phyloP scores from a whole-genome alignment of 2,329 filamentous ascomycete genomes.

The Penicillium brevicompactum region DNA sequence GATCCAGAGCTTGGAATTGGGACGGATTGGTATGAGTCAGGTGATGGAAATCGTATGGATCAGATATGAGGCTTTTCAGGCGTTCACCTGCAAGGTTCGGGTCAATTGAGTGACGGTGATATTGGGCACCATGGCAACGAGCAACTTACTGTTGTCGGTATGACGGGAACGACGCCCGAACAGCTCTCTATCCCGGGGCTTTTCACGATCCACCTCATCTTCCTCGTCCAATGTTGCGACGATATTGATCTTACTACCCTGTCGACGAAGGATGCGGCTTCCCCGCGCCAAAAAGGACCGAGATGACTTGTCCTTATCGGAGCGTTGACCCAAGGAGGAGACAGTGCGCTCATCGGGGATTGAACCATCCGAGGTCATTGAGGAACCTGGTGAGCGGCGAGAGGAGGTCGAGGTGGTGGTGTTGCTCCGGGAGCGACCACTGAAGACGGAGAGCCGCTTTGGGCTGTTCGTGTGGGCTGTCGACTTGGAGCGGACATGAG shows the following conservation, averaged over 20 bases:
- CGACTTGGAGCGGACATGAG: constrained; percentile 39
- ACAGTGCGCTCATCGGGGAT: constrained; percentile 35
- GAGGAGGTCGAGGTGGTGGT: constrained; percentile 56
- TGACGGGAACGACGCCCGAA: constrained; percentile 39
- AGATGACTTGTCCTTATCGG: constrained; percentile 40
- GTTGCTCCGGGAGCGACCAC: constrained; percentile 44
- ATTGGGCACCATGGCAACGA: background rate
- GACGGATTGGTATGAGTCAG: constrained; percentile 61
- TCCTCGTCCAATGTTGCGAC: constrained; percentile 44
- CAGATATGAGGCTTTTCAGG: constrained; percentile 57
- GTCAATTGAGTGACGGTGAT: background rate
- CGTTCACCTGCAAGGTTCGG: constrained; percentile 36
- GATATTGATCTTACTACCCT: constrained; percentile 50
- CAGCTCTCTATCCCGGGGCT: constrained; percentile 36
- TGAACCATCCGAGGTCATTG: constrained; percentile 42
- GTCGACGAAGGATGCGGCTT: constrained; percentile 50
- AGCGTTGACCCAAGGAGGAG: constrained; percentile 28
- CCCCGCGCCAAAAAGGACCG: constrained; percentile 47
- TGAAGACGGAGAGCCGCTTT: constrained; percentile 44
- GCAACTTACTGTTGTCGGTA: constrained; percentile 39
- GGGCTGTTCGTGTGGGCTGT: constrained; percentile 40
- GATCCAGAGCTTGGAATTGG: constrained; percentile 56
- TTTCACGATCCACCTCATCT: constrained; percentile 39
- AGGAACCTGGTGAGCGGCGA: constrained; percentile 49
- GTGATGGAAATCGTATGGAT: constrained; percentile 67